These are phyloP conservation scores for Gentiana macrophylla DNA, from an alignment of 257 asterid genomes.

Conservation along the genomic window DNA sequence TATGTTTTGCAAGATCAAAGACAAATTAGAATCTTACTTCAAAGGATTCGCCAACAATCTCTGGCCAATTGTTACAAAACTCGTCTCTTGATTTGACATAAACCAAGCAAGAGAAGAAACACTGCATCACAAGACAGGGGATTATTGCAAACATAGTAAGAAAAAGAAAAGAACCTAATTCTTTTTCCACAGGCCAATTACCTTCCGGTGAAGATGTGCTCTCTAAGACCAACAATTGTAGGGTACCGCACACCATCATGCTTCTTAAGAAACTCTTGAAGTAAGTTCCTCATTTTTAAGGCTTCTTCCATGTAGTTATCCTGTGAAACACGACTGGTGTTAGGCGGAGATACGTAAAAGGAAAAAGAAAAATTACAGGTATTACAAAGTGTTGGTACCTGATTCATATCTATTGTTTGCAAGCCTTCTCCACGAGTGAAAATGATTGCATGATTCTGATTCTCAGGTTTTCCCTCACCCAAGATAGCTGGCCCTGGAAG, in stretches of 20 bases:
- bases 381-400: conserved; percentile 33
- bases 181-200: conserved; percentile 4
- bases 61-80: conserved; percentile 97
- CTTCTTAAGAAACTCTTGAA: conserved; percentile 79
- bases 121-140: conserved; percentile 48
- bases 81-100: conserved; percentile 97
- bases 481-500: conserved; percentile 93
- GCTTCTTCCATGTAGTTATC: conserved; percentile 99
- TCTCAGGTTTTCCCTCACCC: conserved; percentile 99
- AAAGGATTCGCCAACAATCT: conserved; percentile 91
- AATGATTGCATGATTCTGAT: conserved; percentile 95
- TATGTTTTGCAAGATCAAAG: too few relatives aligned
- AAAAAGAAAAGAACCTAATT: not conserved
- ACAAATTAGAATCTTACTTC: conserved; percentile 38
- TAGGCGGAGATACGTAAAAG: conserved; percentile 18
- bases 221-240: conserved; percentile 90
- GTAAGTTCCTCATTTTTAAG: conserved; percentile 92
- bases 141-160: conserved; percentile 1
- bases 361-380: conserved; percentile 10
- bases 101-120: conserved; percentile 99
- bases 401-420: conserved; percentile 98
- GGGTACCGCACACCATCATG: conserved; percentile 87
- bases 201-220: conserved; percentile 99
- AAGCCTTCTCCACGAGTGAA: conserved; percentile 99
- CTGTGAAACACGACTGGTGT: conserved; percentile 24